phyloP scores from a whole-genome alignment of 2,329 filamentous ascomycete species.

The Penicillium fuscoglaucum region DNA sequence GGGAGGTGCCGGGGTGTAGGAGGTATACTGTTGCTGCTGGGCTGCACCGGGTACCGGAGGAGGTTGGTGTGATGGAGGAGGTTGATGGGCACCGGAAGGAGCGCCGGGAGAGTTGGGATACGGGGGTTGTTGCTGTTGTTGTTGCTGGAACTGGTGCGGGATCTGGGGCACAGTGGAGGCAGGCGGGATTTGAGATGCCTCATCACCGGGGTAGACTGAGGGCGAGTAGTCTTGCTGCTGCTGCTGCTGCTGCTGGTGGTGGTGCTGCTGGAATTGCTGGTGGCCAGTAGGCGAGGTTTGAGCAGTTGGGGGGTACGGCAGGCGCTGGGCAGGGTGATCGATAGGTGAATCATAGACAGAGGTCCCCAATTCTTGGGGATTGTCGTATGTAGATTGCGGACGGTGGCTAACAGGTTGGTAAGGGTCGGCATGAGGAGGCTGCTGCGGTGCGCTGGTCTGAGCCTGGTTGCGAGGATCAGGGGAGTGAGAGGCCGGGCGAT shows the following conservation, averaged over 20 bases:
- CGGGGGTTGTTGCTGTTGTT: conserved; percentile 32
- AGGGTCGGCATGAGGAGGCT: conserved; percentile 53
- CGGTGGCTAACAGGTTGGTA: conserved; percentile 51
- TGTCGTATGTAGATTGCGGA: conserved; percentile 68
- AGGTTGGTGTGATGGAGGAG: conserved; percentile 36
- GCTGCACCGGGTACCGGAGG: conserved; percentile 37
- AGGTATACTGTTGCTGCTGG: conserved; percentile 37
- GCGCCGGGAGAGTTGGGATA: conserved; percentile 33
- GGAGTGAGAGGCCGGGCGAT: conserved; percentile 42
- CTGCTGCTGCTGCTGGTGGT: conserved; percentile 33
- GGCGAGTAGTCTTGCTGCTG: conserved; percentile 43
- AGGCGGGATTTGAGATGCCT: conserved; percentile 26
- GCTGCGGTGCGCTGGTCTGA: conserved; percentile 41
- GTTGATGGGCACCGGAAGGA: conserved; percentile 32
- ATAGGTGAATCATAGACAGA: conserved; percentile 75
- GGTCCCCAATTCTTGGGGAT: conserved; percentile 75
- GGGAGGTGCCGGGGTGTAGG: conserved; percentile 27
- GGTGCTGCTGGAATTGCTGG: conserved; percentile 35
- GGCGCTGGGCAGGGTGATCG: conserved; percentile 39
- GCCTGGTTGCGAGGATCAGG: conserved; percentile 42
- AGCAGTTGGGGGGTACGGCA: conserved; percentile 35
- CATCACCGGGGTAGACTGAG: conserved; percentile 42
- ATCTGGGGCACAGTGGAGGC: conserved; percentile 16
- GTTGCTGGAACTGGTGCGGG: conserved; percentile 25
- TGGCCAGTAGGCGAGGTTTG: conserved; percentile 29